phyloP scores from a whole-genome alignment of 2,329 filamentous ascomycete genomes.

The Diplocarpon rosae region DNA sequence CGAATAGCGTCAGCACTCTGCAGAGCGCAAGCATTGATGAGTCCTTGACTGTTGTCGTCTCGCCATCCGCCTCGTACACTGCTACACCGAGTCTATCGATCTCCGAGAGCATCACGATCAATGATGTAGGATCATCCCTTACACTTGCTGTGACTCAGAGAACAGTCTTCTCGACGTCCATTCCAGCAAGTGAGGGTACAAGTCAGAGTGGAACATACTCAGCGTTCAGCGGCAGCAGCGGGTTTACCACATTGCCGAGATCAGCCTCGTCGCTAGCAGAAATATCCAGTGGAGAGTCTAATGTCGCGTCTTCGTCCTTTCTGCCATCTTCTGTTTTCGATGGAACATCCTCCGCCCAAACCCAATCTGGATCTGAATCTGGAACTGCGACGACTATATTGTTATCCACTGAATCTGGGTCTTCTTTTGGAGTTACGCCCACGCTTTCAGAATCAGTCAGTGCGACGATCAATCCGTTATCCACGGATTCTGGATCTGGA shows the following conservation, averaged over 20 bases:
- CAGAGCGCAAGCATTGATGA: background rate
- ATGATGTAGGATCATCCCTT: background rate
- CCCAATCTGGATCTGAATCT: background rate
- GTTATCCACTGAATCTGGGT: background rate
- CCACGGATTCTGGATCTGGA: too few relatives aligned
- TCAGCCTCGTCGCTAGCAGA: background rate
- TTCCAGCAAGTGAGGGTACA: background rate
- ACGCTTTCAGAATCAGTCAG: background rate
- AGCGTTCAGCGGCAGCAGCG: background rate
- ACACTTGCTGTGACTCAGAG: background rate
- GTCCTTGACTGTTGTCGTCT: background rate
- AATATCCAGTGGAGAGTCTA: background rate
- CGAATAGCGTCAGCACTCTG: background rate
- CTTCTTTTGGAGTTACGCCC: background rate
- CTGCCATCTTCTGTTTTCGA: background rate
- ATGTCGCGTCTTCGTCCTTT: background rate
- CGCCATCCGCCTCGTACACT: background rate
- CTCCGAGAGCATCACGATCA: background rate
- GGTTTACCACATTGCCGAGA: background rate
- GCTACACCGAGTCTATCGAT: background rate
- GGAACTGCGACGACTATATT: background rate
- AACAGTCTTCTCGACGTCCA: background rate
- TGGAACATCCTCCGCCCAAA: background rate
- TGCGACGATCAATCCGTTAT: background rate
- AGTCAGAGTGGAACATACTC: background rate